These are phyloP conservation scores for Yamadazyma philogaea DNA, from an alignment of 805 yeast genomes.

Conservation along the genomic window DNA sequence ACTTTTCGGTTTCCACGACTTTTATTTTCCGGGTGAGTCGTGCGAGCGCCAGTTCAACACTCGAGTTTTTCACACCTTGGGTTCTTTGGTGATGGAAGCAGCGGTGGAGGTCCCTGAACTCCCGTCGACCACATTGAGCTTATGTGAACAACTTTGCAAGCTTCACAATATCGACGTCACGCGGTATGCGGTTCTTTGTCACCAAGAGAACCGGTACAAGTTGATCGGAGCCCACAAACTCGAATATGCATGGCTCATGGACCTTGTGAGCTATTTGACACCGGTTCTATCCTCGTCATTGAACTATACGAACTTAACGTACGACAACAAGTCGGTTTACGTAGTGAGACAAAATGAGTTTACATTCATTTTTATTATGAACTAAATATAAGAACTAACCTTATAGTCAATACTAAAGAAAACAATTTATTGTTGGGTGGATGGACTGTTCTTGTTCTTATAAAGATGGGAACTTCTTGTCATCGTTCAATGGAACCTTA, in stretches of 20 bases:
- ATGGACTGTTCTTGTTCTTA: slow-evolving; percentile 14
- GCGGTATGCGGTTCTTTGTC: slow-evolving; percentile 2
- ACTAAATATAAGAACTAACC: slow-evolving; percentile 7
- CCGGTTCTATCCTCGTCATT: slow-evolving; percentile 9
- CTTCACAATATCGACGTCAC: slow-evolving; percentile 1
- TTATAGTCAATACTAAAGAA: slow-evolving; percentile 3
- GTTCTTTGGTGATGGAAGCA: not conserved
- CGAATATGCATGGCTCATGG: not conserved
- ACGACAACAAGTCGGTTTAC: slow-evolving; percentile 6
- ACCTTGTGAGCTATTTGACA: slow-evolving; percentile 2
- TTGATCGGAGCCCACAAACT: slow-evolving; percentile 3
- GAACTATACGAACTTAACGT: slow-evolving; percentile 9
- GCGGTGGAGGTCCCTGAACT: not conserved
- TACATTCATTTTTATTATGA: slow-evolving; percentile 12
- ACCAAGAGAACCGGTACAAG: not conserved
- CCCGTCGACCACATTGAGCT: not conserved
- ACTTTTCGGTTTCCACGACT: not conserved
- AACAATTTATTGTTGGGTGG: not conserved
- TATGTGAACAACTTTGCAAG: slow-evolving; percentile 4
- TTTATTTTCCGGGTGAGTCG: not conserved
- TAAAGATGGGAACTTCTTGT: slow-evolving; percentile 73
- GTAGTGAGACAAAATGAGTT: slow-evolving; percentile 10
- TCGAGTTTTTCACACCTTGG: not conserved
- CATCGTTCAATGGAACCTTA: slow-evolving; percentile 43
- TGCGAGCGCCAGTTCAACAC: not conserved